Evolutionary conservation across 441 rosid genomes (phyloP), one percentile per base, ranked within the genome.

Genomic region (Erysimum pusillum): DNA sequence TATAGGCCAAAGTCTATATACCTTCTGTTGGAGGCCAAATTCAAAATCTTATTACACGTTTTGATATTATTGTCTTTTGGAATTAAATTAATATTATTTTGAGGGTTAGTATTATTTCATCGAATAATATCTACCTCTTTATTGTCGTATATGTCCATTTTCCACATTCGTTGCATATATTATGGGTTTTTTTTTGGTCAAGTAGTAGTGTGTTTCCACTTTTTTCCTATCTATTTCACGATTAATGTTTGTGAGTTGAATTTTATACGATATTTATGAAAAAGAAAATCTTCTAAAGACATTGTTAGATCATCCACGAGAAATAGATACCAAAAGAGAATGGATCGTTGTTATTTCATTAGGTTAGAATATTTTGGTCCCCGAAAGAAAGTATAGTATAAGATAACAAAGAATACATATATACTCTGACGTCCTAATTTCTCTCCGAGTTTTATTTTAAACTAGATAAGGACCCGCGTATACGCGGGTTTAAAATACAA

Each of bases 101-200:
- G 3, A 7, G 11, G 17, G 1, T 31, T 31, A 7, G 18, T 32
- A 14, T 56, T 54, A 13, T 54, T 28, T 13, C 5, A 2, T 59
- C 17, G 15, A 59, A 35, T 59, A 58, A 1, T 34, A 25, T 35
- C 0, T n/a, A 20, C 12, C 12, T 14, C 39, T 56, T 1, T 9
- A 59, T 36, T 36, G 64, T 59, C 67, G 46, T 63, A 63, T n/a
- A 63, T 44, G 22, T 63, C 14, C 39, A 28, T 14, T 22, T 32
- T 41, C 68, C 68, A 61, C 68, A 61, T 25, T 28, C 59, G 38
- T 25, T 71, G 32, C 52, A 56, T 71, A 71, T 48, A 5, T 49
- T n/a, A 25, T 13, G 9, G 48, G 15, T 18, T 58, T 12, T 58
- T 45, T 5, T 48, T 71, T n/a, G 36, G 51, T 60, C 58, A 20